A percentile compares a stretch with the other conserved stretches of the same genome.
phyloP scores from a whole-genome alignment of 768 basidiomycete genomes.

The Phylloporus arenicola region DNA sequence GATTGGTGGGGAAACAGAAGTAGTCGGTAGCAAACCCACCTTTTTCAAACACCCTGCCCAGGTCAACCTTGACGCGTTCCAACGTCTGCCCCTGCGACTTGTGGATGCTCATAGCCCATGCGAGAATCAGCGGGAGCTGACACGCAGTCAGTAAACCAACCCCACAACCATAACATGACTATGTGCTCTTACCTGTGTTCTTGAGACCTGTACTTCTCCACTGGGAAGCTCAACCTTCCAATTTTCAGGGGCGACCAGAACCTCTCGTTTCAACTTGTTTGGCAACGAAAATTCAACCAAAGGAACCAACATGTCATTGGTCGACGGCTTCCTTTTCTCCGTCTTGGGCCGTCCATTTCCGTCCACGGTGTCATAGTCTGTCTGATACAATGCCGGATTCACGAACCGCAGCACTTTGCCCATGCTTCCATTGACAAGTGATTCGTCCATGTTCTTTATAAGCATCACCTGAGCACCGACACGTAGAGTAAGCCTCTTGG shows the following conservation, averaged over 20 bases:
- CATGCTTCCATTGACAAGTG: constrained; percentile 91
- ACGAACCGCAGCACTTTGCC: constrained; percentile 77
- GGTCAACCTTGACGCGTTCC: constrained; percentile 90
- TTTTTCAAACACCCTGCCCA: constrained; percentile 90
- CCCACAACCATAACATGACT: background rate
- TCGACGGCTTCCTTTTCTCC: constrained; percentile 24
- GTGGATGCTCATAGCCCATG: constrained; percentile 99
- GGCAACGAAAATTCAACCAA: constrained; percentile 74
- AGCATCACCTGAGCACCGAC: constrained; percentile 89
- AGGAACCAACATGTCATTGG: constrained; percentile 45
- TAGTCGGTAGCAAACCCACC: constrained; percentile 38
- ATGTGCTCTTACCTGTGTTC: constrained; percentile 60
- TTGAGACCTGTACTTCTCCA: constrained; percentile 75
- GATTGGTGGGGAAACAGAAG: constrained; percentile 2
- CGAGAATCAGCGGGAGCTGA: constrained; percentile 80
- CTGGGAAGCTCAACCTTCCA: constrained; percentile 89
- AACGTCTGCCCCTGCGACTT: constrained; percentile 98
- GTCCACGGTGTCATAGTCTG: constrained; percentile 35
- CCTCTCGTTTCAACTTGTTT: constrained; percentile 46
- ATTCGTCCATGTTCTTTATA: constrained; percentile 89
- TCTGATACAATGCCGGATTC: constrained; percentile 44
- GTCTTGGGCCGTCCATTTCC: constrained; percentile 34
- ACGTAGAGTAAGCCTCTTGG: constrained; percentile 60
- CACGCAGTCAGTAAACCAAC: background rate
- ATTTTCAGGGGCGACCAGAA: constrained; percentile 60